Evolutionary conservation across 345 rosid species (phyloP).

Genomic region (Crucihimalaya himalaica): DNA sequence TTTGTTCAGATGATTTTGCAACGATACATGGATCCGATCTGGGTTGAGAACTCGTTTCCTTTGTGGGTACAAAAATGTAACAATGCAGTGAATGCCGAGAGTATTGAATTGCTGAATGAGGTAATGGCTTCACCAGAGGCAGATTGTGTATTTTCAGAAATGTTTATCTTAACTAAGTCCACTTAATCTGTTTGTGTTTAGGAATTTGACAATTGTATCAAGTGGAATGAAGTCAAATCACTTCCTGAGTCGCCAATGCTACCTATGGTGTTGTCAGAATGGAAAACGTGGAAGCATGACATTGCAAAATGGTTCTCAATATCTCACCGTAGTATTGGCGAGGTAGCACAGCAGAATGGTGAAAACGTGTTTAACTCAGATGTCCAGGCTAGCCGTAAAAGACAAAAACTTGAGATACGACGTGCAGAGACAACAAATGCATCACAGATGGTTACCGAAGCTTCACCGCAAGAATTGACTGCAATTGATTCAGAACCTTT

Average conservation of each 20-base stretch:
- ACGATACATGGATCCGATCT: constrained; percentile 59
- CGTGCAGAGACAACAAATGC: constrained; percentile 75
- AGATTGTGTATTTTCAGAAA: background rate
- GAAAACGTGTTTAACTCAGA: constrained; percentile 47
- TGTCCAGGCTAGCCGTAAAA: constrained; percentile 66
- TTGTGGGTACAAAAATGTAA: constrained; percentile 75
- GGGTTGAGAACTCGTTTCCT: constrained; percentile 60
- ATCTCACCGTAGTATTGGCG: constrained; percentile 52
- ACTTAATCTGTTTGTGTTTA: constrained; percentile 37
- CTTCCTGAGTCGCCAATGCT: constrained; percentile 65
- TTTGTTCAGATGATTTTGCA: constrained; percentile 76
- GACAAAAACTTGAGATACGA: constrained; percentile 93
- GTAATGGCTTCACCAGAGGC: constrained; percentile 39
- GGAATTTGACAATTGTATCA: constrained; percentile 78
- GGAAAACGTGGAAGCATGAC: constrained; percentile 99
- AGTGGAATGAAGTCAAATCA: constrained; percentile 82
- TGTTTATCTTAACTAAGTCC: background rate
- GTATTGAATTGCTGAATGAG: constrained; percentile 83
- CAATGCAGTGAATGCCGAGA: constrained; percentile 74
- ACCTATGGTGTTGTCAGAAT: constrained; percentile 72
- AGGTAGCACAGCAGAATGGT: constrained; percentile 47
- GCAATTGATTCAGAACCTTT: constrained; percentile 64
- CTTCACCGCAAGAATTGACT: constrained; percentile 45
- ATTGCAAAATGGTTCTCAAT: constrained; percentile 76
- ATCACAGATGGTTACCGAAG: constrained; percentile 55